phyloP scores from a whole-genome alignment of 2,329 filamentous ascomycete species.

The Aspergillus pseudonomiae region DNA sequence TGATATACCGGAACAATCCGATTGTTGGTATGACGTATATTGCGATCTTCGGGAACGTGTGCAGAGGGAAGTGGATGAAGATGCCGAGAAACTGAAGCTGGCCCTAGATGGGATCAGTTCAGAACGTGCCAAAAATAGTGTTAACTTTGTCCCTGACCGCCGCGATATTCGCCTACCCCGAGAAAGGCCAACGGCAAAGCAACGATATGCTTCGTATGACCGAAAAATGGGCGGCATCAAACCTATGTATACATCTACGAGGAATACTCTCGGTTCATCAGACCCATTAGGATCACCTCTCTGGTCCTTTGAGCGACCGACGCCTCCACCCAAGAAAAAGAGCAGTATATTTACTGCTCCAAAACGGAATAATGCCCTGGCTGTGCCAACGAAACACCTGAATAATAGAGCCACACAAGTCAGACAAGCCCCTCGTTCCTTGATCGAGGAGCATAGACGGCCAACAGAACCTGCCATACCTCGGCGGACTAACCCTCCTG shows the following conservation, averaged over 20 bases:
- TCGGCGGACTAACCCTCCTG: conserved; percentile 15
- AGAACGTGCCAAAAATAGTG: conserved; percentile 60
- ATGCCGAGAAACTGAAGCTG: conserved; percentile 61
- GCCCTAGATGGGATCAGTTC: conserved; percentile 62
- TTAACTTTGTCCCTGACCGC: conserved; percentile 57
- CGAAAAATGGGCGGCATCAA: conserved; percentile 35
- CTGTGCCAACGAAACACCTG: conserved; percentile 46
- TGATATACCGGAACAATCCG: conserved; percentile 66
- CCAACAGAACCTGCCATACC: conserved; percentile 24
- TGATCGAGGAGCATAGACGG: conserved; percentile 46
- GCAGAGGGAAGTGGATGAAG: conserved; percentile 58
- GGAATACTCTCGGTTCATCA: conserved; percentile 8
- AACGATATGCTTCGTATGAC: conserved; percentile 36
- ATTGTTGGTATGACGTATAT: conserved; percentile 79
- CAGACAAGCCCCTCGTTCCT: conserved; percentile 41
- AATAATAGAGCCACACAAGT: conserved; percentile 42
- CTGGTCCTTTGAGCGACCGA: conserved; percentile 30
- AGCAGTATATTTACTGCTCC: conserved; percentile 37
- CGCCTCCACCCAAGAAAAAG: conserved; percentile 34
- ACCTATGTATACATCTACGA: conserved; percentile 24
- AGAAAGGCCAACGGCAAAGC: conserved; percentile 32
- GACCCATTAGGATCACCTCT: conserved; percentile 20
- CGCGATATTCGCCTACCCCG: conserved; percentile 32
- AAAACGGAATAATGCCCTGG: conserved; percentile 40
- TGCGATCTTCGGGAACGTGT: conserved; percentile 66